Evolutionary conservation across 345 rosid genomes (phyloP).

Genomic region (Pugionium cornutum): DNA sequence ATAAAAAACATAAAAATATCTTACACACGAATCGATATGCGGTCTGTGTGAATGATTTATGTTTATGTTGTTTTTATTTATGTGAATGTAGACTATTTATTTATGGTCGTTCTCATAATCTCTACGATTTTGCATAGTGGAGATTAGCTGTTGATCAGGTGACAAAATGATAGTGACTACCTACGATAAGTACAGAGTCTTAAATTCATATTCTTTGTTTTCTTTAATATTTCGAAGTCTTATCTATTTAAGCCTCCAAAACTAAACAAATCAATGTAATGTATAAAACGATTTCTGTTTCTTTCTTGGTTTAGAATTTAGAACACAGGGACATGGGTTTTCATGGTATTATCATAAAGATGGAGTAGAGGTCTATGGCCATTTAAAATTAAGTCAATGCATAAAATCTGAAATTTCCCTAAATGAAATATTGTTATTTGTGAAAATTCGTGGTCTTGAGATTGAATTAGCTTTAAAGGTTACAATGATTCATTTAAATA

Average conservation of each 20-base stretch:
- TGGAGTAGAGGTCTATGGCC: neutral
- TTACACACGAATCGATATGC: neutral
- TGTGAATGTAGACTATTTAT: slow-evolving; percentile 23
- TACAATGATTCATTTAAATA: neutral
- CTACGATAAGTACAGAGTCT: neutral
- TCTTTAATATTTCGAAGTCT: neutral
- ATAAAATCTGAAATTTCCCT: neutral
- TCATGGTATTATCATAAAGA: too few relatives aligned
- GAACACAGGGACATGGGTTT: neutral
- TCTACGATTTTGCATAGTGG: slow-evolving; percentile 2
- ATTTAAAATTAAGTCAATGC: neutral
- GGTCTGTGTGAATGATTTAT: slow-evolving; percentile 8
- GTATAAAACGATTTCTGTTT: neutral
- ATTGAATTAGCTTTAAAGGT: slow-evolving; percentile 1
- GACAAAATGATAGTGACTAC: slow-evolving; percentile 28
- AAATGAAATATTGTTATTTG: neutral
- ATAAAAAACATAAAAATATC: too few relatives aligned
- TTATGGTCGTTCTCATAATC: slow-evolving; percentile 2
- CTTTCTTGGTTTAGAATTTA: neutral
- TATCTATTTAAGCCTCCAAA: neutral
- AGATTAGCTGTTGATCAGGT: slow-evolving; percentile 19
- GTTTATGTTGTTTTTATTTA: neutral
- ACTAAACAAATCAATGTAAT: neutral
- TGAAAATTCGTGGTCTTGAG: neutral
- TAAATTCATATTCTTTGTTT: neutral